These are phyloP conservation scores for Scutellaria galericulata DNA, from an alignment of 257 asterid species.

Conservation along the genomic window DNA sequence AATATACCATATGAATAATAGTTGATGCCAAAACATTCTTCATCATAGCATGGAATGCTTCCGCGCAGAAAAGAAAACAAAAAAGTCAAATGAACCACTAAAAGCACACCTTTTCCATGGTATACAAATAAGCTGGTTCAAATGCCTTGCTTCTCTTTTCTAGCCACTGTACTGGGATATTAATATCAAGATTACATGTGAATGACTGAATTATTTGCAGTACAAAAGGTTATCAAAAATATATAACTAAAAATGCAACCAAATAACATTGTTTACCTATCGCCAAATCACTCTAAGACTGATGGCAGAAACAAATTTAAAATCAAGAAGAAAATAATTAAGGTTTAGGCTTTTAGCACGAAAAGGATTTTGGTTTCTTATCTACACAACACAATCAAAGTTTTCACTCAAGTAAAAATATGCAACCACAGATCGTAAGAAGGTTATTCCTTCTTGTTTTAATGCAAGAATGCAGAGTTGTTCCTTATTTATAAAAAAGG, in stretches of 20 bases:
- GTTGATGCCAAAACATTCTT: constrained; percentile 24
- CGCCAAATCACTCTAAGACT: constrained; percentile 21
- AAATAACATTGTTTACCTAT: constrained; percentile 18
- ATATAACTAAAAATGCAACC: constrained; percentile 24
- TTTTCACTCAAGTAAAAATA: constrained; percentile 5
- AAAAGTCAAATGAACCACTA: constrained; percentile 28
- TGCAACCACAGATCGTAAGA: constrained; percentile 18
- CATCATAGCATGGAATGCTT: constrained; percentile 16
- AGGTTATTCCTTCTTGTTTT: constrained; percentile 16
- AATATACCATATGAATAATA: constrained; percentile 31
- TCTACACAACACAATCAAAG: neutral
- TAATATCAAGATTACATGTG: constrained; percentile 45
- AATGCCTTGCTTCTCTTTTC: constrained; percentile 88
- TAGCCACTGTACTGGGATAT: constrained; percentile 86
- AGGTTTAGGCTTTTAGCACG: neutral
- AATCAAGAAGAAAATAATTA: neutral
- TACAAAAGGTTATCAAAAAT: constrained; percentile 12
- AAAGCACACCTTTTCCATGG: constrained; percentile 79
- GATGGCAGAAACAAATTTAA: constrained; percentile 16
- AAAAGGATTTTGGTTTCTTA: neutral
- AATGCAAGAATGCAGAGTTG: constrained; percentile 8
- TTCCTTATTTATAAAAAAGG: neutral
- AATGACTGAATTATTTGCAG: constrained; percentile 9
- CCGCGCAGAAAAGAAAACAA: constrained; percentile 25
- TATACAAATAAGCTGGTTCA: constrained; percentile 88